phyloP scores from a whole-genome alignment of 176 grass and related monocot genomes.

The Oryza glumipatula region DNA sequence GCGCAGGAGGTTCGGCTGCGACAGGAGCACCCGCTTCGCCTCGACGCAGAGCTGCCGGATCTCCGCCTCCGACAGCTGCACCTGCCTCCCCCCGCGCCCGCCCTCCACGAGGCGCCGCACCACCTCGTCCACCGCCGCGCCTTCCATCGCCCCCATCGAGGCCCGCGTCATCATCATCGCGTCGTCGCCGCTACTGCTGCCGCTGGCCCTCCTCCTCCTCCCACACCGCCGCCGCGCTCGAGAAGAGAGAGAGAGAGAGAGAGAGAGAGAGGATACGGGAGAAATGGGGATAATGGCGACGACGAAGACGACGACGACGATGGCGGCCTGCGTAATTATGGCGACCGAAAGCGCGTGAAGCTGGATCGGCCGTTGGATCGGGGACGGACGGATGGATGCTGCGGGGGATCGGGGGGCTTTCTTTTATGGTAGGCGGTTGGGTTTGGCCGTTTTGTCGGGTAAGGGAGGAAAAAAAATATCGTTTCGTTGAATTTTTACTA shows the following conservation, averaged over 20 bases:
- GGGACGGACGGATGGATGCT: neutral
- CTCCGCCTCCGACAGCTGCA: constrained; percentile 70
- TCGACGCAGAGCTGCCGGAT: constrained; percentile 68
- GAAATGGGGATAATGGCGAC: constrained; percentile 18
- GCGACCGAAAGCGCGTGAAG: constrained; percentile 45
- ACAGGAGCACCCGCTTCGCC: constrained; percentile 69
- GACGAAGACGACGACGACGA: neutral
- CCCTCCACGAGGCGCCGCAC: constrained; percentile 63
- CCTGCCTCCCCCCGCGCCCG: constrained; percentile 57
- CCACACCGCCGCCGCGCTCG: neutral
- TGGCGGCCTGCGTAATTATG: constrained; percentile 29
- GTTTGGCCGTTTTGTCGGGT: constrained; percentile 1
- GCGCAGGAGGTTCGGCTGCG: constrained; percentile 69
- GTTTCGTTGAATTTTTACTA: neutral
- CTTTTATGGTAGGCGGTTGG: neutral
- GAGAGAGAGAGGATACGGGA: neutral
- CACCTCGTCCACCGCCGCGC: constrained; percentile 61
- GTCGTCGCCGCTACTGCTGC: neutral
- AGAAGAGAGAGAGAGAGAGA: neutral
- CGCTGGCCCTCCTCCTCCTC: neutral
- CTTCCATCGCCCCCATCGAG: constrained; percentile 68
- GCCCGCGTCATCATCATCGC: constrained; percentile 80
- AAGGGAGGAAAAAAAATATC: neutral
- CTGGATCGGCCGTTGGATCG: constrained; percentile 4
- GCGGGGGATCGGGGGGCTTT: neutral